phyloP scores from a whole-genome alignment of 2,329 filamentous ascomycete species.

The Epichloe uncinata region DNA sequence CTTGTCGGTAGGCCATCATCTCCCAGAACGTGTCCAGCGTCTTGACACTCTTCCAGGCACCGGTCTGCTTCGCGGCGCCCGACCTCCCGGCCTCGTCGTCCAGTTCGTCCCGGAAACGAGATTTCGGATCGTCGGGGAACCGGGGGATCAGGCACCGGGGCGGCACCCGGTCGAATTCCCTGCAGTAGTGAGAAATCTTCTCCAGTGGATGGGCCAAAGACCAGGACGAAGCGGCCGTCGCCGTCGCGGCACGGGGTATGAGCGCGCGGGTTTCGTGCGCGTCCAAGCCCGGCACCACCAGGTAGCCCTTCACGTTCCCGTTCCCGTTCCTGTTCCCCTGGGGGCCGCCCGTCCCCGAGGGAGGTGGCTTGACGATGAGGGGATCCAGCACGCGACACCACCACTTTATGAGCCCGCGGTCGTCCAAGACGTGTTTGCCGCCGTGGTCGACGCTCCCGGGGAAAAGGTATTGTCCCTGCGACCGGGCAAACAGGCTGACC shows the following conservation, averaged over 20 bases:
- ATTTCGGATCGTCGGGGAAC: constrained; percentile 92
- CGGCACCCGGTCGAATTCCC: constrained; percentile 48
- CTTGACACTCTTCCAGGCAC: constrained; percentile 44
- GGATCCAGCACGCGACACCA: constrained; percentile 23
- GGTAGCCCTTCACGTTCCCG: constrained; percentile 52
- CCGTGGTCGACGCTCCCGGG: too few relatives aligned
- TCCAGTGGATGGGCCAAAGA: constrained; percentile 61
- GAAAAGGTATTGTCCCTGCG: too few relatives aligned
- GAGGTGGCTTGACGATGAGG: constrained; percentile 40
- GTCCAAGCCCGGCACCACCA: constrained; percentile 81
- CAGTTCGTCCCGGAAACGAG: constrained; percentile 74
- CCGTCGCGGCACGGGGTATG: constrained; percentile 39
- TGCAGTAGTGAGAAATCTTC: constrained; percentile 46
- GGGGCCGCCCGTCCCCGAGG: constrained; percentile 14
- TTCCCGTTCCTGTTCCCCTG: constrained; percentile 11
- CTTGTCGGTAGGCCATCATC: too few relatives aligned
- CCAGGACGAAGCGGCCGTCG: constrained; percentile 38
- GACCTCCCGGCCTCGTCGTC: constrained; percentile 65
- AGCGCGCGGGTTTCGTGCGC: constrained; percentile 67
- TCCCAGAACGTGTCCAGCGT: too few relatives aligned
- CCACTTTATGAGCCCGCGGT: too few relatives aligned
- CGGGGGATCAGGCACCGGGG: constrained; percentile 76
- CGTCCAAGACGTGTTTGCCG: too few relatives aligned
- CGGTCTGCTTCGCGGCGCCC: constrained; percentile 38
- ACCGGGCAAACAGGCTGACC: too few relatives aligned